A percentile compares a stretch with the other conserved stretches of the same genome.
Evolutionary conservation across 768 basidiomycete genomes (phyloP).

Genomic region (Collybia sp.): DNA sequence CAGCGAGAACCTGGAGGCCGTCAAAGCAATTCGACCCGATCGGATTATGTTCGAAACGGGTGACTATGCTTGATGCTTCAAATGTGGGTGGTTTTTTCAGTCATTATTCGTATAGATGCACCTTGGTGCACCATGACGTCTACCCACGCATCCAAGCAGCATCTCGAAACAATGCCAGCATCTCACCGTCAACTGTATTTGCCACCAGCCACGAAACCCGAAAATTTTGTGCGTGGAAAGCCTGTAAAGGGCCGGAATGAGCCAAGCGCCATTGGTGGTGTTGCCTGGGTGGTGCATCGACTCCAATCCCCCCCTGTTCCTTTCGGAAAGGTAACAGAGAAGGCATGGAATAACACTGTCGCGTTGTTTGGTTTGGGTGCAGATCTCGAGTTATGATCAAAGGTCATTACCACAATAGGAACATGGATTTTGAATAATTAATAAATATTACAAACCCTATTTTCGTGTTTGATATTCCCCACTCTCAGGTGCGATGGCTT

Average conservation of each 20-base stretch:
- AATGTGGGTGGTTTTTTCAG: neutral
- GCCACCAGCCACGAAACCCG: slow-evolving; percentile 46
- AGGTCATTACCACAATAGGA: too few species aligned
- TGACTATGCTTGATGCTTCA: slow-evolving; percentile 12
- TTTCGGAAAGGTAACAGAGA: slow-evolving; percentile 51
- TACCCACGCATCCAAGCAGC: slow-evolving; percentile 54
- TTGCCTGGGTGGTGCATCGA: slow-evolving; percentile 67
- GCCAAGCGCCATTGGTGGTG: slow-evolving; percentile 56
- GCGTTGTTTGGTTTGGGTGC: slow-evolving; percentile 52
- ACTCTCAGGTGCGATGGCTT: too few species aligned
- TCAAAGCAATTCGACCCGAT: slow-evolving; percentile 52
- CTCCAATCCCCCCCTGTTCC: slow-evolving; percentile 31
- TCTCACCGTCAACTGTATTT: slow-evolving; percentile 44
- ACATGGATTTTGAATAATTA: too few species aligned
- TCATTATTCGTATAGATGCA: slow-evolving; percentile 37
- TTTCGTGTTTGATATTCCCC: too few species aligned
- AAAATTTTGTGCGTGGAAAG: slow-evolving; percentile 53
- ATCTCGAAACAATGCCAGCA: slow-evolving; percentile 43
- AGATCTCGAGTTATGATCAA: too few species aligned
- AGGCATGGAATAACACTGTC: slow-evolving; percentile 61
- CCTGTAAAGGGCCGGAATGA: slow-evolving; percentile 79
- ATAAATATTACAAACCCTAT: too few species aligned
- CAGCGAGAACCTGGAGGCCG: slow-evolving; percentile 51
- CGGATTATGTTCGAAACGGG: slow-evolving; percentile 74
- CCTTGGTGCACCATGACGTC: slow-evolving; percentile 73